phyloP scores from a whole-genome alignment of 2,329 filamentous ascomycete species.

The Sporothrix protearum region DNA sequence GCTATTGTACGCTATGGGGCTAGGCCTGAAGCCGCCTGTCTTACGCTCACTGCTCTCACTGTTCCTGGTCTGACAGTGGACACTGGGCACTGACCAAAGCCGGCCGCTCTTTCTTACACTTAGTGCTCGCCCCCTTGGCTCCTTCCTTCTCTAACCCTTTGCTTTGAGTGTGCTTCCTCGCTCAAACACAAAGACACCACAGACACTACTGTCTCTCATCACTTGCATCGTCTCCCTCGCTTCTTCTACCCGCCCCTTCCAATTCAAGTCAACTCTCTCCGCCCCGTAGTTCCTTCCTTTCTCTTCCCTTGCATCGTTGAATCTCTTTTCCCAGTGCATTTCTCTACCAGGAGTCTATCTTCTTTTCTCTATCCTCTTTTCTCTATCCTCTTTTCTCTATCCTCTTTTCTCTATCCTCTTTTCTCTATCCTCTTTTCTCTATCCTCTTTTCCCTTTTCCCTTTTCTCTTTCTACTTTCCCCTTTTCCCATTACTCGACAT shows the following conservation, averaged over 20 bases:
- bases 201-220: conserved; percentile 4
- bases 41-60: background rate
- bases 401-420: background rate
- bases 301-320: background rate
- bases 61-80: no score
- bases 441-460: background rate
- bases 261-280: background rate
- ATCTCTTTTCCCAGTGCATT: background rate
- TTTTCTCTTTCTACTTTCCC: background rate
- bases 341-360: background rate
- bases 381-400: no score
- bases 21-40: background rate
- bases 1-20: background rate
- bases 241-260: conserved; percentile 1
- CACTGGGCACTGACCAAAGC: background rate
- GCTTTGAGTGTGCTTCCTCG: background rate
- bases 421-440: background rate
- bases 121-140: background rate
- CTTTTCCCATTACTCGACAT: background rate
- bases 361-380: conserved; percentile 2
- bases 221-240: conserved; percentile 15
- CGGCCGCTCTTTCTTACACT: background rate
- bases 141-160: background rate
- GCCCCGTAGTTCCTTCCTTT: background rate
- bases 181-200: background rate